Evolutionary conservation across 352 stramenopile species (phyloP).

Genomic region (Hyaloperonospora arabidopsidis): DNA sequence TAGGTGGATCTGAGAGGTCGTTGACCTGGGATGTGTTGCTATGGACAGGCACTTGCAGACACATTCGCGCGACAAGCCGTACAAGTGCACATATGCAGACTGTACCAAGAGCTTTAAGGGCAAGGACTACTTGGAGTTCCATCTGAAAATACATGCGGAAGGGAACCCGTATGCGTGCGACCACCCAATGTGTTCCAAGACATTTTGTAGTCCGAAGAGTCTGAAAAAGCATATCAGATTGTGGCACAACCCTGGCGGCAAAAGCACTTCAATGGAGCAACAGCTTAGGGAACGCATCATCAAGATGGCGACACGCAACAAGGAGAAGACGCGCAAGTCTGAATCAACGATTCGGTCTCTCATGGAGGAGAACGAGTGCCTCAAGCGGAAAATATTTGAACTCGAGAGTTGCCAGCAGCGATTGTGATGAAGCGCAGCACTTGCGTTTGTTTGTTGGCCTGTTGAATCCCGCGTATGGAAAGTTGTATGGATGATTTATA

Average conservation of each 20-base stretch:
- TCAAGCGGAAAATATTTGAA: conserved; percentile 62
- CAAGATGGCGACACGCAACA: conserved; percentile 78
- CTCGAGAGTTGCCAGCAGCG: conserved; percentile 32
- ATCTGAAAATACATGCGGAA: conserved; percentile 79
- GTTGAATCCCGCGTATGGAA: conserved; percentile 12
- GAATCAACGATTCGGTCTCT: conserved; percentile 67
- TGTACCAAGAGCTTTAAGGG: conserved; percentile 86
- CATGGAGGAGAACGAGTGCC: conserved; percentile 67
- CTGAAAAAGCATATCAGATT: conserved; percentile 78
- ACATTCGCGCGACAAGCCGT: conserved; percentile 79
- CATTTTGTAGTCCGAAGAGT: conserved; percentile 79
- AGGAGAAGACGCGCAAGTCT: conserved; percentile 78
- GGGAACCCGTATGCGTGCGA: conserved; percentile 76
- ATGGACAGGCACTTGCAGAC: conserved; percentile 63
- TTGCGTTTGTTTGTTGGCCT: background rate
- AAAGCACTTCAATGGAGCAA: conserved; percentile 82
- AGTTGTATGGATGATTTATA: conserved; percentile 31
- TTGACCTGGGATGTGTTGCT: conserved; percentile 1
- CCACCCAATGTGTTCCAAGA: conserved; percentile 75
- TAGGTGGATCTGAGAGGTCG: conserved; percentile 15
- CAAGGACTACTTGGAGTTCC: conserved; percentile 81
- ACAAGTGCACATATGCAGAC: conserved; percentile 78
- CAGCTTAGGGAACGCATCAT: conserved; percentile 79
- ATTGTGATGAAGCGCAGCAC: conserved; percentile 9
- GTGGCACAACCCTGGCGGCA: conserved; percentile 74